Evolutionary conservation across 805 yeast genomes (phyloP).

Genomic region (Blastobotrys terrestris): DNA sequence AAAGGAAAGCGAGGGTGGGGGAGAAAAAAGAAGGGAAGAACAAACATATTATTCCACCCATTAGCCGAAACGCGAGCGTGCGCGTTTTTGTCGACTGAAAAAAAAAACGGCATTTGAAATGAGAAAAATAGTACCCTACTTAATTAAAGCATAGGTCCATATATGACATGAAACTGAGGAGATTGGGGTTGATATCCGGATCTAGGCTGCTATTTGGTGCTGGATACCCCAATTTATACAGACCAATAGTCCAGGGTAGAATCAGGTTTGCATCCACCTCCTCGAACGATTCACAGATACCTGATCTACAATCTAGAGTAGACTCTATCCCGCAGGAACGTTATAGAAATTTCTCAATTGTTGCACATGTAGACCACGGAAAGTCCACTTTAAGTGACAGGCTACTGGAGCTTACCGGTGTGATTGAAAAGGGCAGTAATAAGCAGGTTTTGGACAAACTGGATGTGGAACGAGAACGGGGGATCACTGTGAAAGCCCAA

Average conservation of each 20-base stretch:
- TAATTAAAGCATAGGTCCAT: too few relatives aligned
- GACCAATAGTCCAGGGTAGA: neutral
- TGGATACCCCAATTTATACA: neutral
- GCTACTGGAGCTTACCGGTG: slow-evolving; percentile 81
- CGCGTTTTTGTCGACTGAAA: neutral
- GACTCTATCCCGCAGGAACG: slow-evolving; percentile 74
- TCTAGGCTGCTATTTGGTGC: neutral
- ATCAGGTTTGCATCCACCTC: neutral
- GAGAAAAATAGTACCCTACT: too few relatives aligned
- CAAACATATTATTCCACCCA: too few relatives aligned
- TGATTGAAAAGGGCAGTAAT: slow-evolving; percentile 59
- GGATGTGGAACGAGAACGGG: slow-evolving; percentile 94
- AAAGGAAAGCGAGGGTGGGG: too few relatives aligned
- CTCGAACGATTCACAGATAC: neutral
- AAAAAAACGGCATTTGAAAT: too few relatives aligned
- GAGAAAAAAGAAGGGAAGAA: neutral
- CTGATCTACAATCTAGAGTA: slow-evolving; percentile 50
- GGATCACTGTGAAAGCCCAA: slow-evolving; percentile 95
- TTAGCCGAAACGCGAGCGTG: too few relatives aligned
- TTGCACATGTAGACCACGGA: slow-evolving; percentile 91
- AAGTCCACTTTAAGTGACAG: slow-evolving; percentile 79
- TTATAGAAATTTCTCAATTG: slow-evolving; percentile 87
- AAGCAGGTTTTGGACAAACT: slow-evolving; percentile 86
- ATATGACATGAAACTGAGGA: neutral
- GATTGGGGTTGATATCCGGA: neutral